Percentiles rank a stretch among this genome's conserved stretches.
phyloP scores from a whole-genome alignment of 2,329 filamentous ascomycete species.

The Claviceps quebecensis region DNA sequence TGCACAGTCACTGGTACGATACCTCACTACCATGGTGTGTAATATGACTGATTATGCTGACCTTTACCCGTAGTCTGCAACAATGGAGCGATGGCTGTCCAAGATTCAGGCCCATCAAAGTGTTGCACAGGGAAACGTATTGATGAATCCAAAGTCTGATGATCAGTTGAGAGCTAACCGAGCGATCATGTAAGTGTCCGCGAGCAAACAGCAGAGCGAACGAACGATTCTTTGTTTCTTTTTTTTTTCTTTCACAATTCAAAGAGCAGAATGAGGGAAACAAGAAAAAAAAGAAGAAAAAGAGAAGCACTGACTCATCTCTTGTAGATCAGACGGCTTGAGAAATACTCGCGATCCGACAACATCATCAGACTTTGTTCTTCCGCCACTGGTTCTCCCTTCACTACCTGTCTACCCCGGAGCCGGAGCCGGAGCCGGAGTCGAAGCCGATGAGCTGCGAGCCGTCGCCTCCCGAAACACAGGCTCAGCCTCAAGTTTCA shows the following conservation, averaged over 20 bases:
- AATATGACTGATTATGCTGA: neutral
- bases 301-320: neutral
- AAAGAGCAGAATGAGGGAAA: neutral
- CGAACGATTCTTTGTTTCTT: neutral
- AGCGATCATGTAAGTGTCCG: constrained; percentile 8
- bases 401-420: constrained; percentile 10
- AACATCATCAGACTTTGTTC: constrained; percentile 9
- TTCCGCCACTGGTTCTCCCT: constrained; percentile 12
- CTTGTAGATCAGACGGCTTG: constrained; percentile 7
- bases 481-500: constrained; percentile 8
- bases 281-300: neutral
- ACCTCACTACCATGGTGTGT: neutral
- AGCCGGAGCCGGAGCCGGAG: constrained; percentile 3
- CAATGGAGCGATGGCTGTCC: constrained; percentile 24
- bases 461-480: too few relatives aligned
- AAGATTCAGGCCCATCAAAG: constrained; percentile 25
- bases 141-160: constrained; percentile 11
- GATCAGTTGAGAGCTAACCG: constrained; percentile 11
- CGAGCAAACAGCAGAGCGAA: neutral
- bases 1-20: constrained; percentile 23
- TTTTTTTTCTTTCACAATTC: too few relatives aligned
- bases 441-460: neutral
- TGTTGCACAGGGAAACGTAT: constrained; percentile 9
- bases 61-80: constrained; percentile 16
- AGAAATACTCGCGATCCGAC: constrained; percentile 4